Base-by-base conservation (phyloP, 352 stramenopile species). In the Elongisporangium anandrum region DNA sequence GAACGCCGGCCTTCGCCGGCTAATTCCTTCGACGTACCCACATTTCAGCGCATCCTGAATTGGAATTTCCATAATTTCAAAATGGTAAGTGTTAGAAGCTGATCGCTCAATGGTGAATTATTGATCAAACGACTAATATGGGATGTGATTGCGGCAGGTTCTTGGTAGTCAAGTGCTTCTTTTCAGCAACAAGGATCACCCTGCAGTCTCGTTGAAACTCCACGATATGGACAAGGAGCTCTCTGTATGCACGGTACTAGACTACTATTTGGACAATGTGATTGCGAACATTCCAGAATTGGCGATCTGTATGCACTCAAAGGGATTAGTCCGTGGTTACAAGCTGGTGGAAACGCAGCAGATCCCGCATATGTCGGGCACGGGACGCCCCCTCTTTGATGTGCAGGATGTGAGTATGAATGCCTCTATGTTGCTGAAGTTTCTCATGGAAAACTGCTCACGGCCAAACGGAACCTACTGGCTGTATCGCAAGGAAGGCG, bases 231-330 rank as follows among this genome's bases (percentile, higher is more conserved):
- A 95, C 59, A 81, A 89, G 19, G 82, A 95, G 38, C 56, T 95
- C n/a, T 92, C 83, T 24, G 68, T 94, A 4, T 85, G 72, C 17
- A 95, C 81, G 1, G 80, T 92, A 21, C 72, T 95, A 1, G 86
- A 95, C 66, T 95, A 94, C 59, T 95, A 95, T 49, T 56, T 95
- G 29, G 86, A 95, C 62, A 95, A 95, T 53, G 84, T 95, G 50
- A 94, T 95, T 51, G 82, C 81, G 0, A 95, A 95, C 52, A 92
- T 95, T 57, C 86, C 86, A 0, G 86, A 95, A 57, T 63, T 95
- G 15, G 86, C 83, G 2, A 88, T 95, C 53, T 95, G 86, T 29
- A 90, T 95, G 83, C 86, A 95, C 53, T 93, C 86, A 1, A 90
- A 93, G 50, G 86, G 86, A 0, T 57, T 93, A 10, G 86, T 95